Conservation (phyloP, 2,329 filamentous ascomycete genomes). For the Teratosphaeria epicoccoides region DNA sequence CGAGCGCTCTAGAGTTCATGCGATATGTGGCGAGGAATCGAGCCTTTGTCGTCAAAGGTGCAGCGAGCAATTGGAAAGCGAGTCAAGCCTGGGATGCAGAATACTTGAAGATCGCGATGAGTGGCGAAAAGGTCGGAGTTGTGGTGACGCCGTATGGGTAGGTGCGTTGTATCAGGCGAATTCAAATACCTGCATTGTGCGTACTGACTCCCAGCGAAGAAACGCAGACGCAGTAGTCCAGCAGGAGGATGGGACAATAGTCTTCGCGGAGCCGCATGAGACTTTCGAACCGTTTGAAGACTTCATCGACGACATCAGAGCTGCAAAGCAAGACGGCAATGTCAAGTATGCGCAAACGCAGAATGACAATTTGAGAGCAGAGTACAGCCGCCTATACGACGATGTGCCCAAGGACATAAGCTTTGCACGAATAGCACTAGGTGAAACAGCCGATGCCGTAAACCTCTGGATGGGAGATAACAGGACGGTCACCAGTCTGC, state of each 20-base stretch:
- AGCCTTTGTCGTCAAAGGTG: slow-evolving; percentile 61
- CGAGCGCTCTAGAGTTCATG: slow-evolving; percentile 70
- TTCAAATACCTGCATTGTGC: neutral
- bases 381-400: slow-evolving; percentile 54
- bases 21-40: slow-evolving; percentile 62
- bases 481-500: slow-evolving; percentile 57
- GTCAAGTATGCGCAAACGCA: slow-evolving; percentile 70
- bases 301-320: slow-evolving; percentile 52
- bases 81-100: slow-evolving; percentile 50
- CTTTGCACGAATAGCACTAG: slow-evolving; percentile 63
- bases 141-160: slow-evolving; percentile 66
- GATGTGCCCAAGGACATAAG: slow-evolving; percentile 56
- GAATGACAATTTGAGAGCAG: slow-evolving; percentile 69
- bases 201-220: slow-evolving; percentile 33
- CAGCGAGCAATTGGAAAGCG: slow-evolving; percentile 54
- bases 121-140: slow-evolving; percentile 54
- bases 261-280: slow-evolving; percentile 64
- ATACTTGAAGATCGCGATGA: slow-evolving; percentile 48
- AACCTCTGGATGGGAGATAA: slow-evolving; percentile 78
- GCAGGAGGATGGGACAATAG: slow-evolving; percentile 40
- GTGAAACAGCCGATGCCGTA: slow-evolving; percentile 57
- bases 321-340: slow-evolving; percentile 9
- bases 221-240: slow-evolving; percentile 52
- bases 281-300: slow-evolving; percentile 50
- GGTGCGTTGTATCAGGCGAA: slow-evolving; percentile 13